These are phyloP conservation scores for Cyberlindnera veronae DNA, from an alignment of 805 yeast species.

Conservation along the genomic window DNA sequence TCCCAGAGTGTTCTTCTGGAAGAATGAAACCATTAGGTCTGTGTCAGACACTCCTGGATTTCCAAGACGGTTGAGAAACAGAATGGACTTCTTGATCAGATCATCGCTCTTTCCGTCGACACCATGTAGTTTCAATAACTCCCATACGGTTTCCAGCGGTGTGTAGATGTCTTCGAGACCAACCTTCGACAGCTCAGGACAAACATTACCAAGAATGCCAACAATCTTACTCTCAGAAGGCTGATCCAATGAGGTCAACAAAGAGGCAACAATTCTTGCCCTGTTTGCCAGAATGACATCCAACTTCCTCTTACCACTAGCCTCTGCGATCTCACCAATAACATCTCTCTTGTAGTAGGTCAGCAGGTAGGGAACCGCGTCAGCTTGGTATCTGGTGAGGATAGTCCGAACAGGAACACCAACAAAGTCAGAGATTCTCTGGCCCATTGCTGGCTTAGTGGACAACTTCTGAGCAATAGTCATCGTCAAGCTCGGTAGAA, in stretches of 20 bases:
- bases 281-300: conserved; percentile 47
- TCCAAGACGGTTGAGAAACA: conserved; percentile 33
- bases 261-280: conserved; percentile 53
- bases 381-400: conserved; percentile 62
- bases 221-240: conserved; percentile 49
- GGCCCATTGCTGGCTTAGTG: conserved; percentile 50
- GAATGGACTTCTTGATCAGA: conserved; percentile 36
- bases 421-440: conserved; percentile 59
- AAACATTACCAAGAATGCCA: conserved; percentile 49
- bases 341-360: conserved; percentile 62
- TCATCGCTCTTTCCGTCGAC: conserved; percentile 30
- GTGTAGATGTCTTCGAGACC: conserved; percentile 27
- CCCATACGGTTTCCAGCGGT: conserved; percentile 34
- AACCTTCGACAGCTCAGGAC: conserved; percentile 41
- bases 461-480: conserved; percentile 53
- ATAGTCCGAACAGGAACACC: conserved; percentile 61
- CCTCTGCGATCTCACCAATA: conserved; percentile 57
- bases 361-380: conserved; percentile 73
- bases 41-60: conserved; percentile 13
- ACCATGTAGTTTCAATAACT: conserved; percentile 41
- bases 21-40: conserved; percentile 35
- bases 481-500: conserved; percentile 66
- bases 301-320: conserved; percentile 39
- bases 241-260: conserved; percentile 47
- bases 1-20: conserved; percentile 64